phyloP scores from a whole-genome alignment of 2,329 filamentous ascomycete species.

The Paracoccidioides brasiliensis region DNA sequence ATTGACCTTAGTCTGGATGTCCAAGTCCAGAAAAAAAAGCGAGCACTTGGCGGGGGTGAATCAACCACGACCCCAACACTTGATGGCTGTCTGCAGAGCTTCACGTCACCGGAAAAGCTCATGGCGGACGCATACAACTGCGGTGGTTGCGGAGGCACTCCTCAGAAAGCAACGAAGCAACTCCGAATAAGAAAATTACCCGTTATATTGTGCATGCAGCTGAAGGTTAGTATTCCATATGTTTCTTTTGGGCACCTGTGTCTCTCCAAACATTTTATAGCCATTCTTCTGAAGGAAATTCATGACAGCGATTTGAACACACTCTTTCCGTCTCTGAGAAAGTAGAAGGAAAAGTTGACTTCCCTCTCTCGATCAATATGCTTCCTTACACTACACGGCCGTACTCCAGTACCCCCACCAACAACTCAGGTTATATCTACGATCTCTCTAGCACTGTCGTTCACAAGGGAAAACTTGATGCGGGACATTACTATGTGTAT shows the following conservation, averaged over 20 bases:
- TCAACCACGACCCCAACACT: conserved; percentile 35
- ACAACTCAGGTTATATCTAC: conserved; percentile 53
- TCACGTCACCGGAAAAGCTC: conserved; percentile 68
- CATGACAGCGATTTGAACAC: conserved; percentile 56
- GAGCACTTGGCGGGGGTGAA: conserved; percentile 27
- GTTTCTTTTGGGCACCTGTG: background rate
- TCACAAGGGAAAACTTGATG: conserved; percentile 85
- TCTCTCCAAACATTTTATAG: background rate
- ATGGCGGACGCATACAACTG: conserved; percentile 71
- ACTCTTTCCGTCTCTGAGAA: conserved; percentile 65
- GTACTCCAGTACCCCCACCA: conserved; percentile 13
- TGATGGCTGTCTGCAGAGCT: conserved; percentile 70
- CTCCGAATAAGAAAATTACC: conserved; percentile 73
- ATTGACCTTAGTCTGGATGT: conserved; percentile 81
- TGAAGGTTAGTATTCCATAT: conserved; percentile 52
- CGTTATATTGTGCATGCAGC: conserved; percentile 78
- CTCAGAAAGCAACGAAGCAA: conserved; percentile 69
- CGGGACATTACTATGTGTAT: conserved; percentile 86
- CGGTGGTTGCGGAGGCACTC: conserved; percentile 58
- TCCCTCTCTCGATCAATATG: conserved; percentile 80
- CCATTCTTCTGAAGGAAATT: background rate
- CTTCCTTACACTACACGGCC: conserved; percentile 70
- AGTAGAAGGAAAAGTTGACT: conserved; percentile 73
- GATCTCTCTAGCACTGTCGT: conserved; percentile 83
- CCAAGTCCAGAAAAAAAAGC: conserved; percentile 57